phyloP scores from a whole-genome alignment of 495 filamentous ascomycete species.

The Sporormia fimetaria region DNA sequence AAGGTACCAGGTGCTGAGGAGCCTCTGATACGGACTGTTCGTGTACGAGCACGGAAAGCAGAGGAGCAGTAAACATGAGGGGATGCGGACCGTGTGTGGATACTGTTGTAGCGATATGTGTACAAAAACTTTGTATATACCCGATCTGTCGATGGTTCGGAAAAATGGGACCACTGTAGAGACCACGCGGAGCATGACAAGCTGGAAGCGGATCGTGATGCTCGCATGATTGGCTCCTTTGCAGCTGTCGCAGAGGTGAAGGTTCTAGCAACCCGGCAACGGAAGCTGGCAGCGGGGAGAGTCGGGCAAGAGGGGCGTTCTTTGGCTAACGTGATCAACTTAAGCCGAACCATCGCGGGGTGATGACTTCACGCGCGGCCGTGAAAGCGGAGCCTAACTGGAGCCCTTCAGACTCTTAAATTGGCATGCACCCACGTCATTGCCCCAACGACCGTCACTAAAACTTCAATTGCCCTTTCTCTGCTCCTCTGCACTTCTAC shows the following conservation, averaged over 20 bases:
- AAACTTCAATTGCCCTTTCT: constrained; percentile 9
- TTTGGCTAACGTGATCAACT: constrained; percentile 8
- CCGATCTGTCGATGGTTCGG: constrained; percentile 2
- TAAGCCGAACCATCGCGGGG: constrained; percentile 18
- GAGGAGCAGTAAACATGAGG: background rate
- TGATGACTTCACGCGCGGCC: constrained; percentile 19
- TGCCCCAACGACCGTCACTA: constrained; percentile 8
- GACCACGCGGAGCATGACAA: constrained; percentile 17
- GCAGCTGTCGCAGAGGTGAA: too few relatives aligned
- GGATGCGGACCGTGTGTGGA: background rate
- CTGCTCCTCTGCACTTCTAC: background rate
- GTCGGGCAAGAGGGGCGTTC: constrained; percentile 18
- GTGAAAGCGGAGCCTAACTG: too few relatives aligned
- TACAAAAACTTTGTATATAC: constrained; percentile 11
- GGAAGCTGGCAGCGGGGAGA: constrained; percentile 18
- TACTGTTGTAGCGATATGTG: constrained; percentile 4
- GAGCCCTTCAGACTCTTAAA: constrained; percentile 10
- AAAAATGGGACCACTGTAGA: constrained; percentile 13
- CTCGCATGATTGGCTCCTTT: constrained; percentile 4
- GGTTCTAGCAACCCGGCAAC: constrained; percentile 14
- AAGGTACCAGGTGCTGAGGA: constrained; percentile 38
- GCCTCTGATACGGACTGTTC: constrained; percentile 37
- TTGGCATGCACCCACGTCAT: constrained; percentile 11
- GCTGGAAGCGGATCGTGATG: background rate
- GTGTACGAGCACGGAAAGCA: constrained; percentile 28